A percentile compares a stretch with the other conserved stretches of the same genome.
Conservation (phyloP, 352 stramenopile species). For the Phytophthora idaei region DNA sequence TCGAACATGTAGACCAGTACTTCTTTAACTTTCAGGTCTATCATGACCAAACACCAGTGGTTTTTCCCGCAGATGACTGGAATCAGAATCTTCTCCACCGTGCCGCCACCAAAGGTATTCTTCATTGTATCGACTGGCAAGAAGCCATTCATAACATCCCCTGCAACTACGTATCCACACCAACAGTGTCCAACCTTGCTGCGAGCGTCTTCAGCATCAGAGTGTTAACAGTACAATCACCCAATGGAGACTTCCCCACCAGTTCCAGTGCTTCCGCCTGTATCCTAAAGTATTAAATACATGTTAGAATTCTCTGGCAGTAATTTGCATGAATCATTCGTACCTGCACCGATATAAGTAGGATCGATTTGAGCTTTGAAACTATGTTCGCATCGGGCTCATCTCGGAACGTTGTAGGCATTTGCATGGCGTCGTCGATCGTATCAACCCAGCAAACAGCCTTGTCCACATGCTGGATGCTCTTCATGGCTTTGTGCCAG, state of each 20-base stretch:
- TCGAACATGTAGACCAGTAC: too few relatives aligned
- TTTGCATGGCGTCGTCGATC: not conserved
- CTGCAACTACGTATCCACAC: too few relatives aligned
- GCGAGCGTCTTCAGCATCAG: not conserved
- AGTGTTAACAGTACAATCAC: not conserved
- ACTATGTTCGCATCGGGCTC: not conserved
- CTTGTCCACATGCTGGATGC: not conserved
- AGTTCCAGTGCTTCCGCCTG: not conserved
- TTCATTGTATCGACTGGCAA: too few relatives aligned
- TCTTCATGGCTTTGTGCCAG: not conserved
- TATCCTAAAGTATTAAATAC: too few relatives aligned
- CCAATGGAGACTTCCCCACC: not conserved
- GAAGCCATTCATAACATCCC: too few relatives aligned
- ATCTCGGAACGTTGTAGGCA: not conserved
- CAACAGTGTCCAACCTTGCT: too few relatives aligned
- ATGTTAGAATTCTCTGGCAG: not conserved
- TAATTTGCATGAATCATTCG: not conserved
- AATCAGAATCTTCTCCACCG: too few relatives aligned
- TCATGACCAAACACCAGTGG: too few relatives aligned
- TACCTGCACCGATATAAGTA: not conserved
- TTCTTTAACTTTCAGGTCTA: too few relatives aligned
- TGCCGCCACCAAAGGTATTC: too few relatives aligned
- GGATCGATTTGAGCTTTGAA: not conserved
- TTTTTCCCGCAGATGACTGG: too few relatives aligned
- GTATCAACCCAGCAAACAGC: not conserved